A percentile compares a stretch with the other conserved stretches of the same genome.
phyloP scores from a whole-genome alignment of 2,329 filamentous ascomycete genomes.

The Ustulina deusta region DNA sequence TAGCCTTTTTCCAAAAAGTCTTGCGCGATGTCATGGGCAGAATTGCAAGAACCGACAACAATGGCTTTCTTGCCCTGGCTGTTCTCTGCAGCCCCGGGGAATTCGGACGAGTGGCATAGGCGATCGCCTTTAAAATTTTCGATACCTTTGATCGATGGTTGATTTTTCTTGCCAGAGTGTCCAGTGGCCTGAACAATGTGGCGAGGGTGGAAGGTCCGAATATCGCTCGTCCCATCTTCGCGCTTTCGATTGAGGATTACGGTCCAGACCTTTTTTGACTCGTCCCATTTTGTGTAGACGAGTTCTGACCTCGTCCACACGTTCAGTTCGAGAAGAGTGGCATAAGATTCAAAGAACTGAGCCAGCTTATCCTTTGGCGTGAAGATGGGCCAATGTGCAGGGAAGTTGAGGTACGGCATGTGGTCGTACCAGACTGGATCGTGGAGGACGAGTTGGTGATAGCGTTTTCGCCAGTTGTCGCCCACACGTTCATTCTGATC shows the following conservation, averaged over 20 bases:
- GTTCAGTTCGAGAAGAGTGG: conserved; percentile 70
- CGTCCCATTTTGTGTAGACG: conserved; percentile 59
- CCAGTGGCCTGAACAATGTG: conserved; percentile 76
- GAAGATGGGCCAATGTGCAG: conserved; percentile 71
- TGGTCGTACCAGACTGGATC: conserved; percentile 70
- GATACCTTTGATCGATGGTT: conserved; percentile 68
- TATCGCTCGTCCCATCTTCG: conserved; percentile 52
- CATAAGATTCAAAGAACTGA: conserved; percentile 73
- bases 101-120: conserved; percentile 66
- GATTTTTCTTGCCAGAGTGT: conserved; percentile 73
- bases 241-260: conserved; percentile 51
- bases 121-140: conserved; percentile 62
- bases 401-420: conserved; percentile 71
- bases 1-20: conserved; percentile 69
- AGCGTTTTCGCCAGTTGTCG: conserved; percentile 70
- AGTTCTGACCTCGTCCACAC: conserved; percentile 68
- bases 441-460: conserved; percentile 68
- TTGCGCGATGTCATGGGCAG: conserved; percentile 68
- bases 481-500: conserved; percentile 64
- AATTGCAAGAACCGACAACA: conserved; percentile 69
- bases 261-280: conserved; percentile 63
- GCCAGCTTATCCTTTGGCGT: conserved; percentile 75
- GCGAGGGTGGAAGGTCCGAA: conserved; percentile 67
- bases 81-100: conserved; percentile 57
- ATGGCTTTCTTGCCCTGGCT: conserved; percentile 62